phyloP scores from a whole-genome alignment of 148 eudicot genomes.

The Spergularia marina region DNA sequence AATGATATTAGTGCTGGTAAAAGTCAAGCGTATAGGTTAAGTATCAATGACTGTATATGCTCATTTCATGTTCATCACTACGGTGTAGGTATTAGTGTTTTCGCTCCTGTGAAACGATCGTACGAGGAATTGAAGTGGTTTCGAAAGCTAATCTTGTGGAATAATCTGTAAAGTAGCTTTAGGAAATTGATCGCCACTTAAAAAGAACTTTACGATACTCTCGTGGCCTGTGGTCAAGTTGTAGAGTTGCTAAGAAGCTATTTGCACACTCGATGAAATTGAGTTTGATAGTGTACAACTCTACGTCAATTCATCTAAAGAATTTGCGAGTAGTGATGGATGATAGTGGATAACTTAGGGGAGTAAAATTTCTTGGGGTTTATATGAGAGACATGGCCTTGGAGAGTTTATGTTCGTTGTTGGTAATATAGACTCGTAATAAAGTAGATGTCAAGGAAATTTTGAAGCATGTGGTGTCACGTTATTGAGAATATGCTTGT shows the following conservation, averaged over 20 bases:
- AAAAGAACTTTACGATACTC: no score
- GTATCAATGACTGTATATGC: no score
- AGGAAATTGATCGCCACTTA: no score
- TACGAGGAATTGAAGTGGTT: not conserved
- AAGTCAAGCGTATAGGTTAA: no score
- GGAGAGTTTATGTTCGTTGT: not conserved
- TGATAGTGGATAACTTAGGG: not conserved
- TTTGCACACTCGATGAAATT: not conserved
- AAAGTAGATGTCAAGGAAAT: not conserved
- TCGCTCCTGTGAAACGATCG: not conserved
- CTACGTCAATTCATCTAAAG: no score
- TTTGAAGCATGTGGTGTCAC: not conserved
- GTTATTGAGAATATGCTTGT: not conserved
- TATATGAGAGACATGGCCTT: not conserved
- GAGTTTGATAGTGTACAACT: not conserved
- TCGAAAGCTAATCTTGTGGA: no score
- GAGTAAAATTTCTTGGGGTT: not conserved
- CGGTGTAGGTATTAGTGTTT: not conserved
- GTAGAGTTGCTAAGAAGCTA: not conserved
- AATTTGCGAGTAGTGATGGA: not conserved
- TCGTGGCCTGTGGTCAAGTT: not conserved
- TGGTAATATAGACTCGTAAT: not conserved
- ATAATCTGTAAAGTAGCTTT: no score
- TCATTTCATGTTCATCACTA: no score
- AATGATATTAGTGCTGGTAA: no score